phyloP scores from a whole-genome alignment of 2,329 filamentous ascomycete genomes.

The Ophiosphaerella korrae region DNA sequence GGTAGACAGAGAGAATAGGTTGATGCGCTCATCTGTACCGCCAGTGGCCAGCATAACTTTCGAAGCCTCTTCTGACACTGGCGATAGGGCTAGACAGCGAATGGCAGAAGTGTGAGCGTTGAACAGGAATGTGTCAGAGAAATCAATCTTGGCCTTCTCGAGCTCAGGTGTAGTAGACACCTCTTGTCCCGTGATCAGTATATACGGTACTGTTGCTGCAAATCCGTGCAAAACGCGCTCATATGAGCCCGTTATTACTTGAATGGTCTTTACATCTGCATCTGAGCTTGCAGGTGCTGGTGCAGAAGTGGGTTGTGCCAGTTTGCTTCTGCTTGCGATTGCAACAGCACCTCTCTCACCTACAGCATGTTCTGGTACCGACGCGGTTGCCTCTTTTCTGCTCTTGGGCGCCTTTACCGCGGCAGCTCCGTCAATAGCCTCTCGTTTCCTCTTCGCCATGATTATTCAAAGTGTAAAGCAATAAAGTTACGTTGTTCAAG shows the following conservation, averaged over 20 bases:
- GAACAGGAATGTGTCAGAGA: constrained; percentile 94
- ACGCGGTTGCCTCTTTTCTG: constrained; percentile 27
- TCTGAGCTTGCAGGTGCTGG: constrained; percentile 8
- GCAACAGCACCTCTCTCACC: constrained; percentile 23
- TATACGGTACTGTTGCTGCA: constrained; percentile 69
- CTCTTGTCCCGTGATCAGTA: constrained; percentile 35
- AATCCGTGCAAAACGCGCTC: constrained; percentile 91
- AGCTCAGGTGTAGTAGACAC: constrained; percentile 22
- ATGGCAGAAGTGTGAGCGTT: constrained; percentile 90
- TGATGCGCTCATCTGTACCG: constrained; percentile 91
- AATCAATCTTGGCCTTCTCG: constrained; percentile 58
- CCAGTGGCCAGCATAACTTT: constrained; percentile 91
- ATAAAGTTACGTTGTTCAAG: constrained; percentile 14
- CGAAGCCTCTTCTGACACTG: constrained; percentile 69
- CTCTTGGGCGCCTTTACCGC: constrained; percentile 32
- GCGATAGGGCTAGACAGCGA: constrained; percentile 82
- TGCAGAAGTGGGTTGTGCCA: constrained; percentile 9
- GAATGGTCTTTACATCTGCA: constrained; percentile 59
- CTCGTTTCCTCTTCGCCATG: constrained; percentile 48
- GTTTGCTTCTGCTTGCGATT: constrained; percentile 23
- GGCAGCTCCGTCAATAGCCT: constrained; percentile 21
- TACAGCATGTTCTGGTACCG: constrained; percentile 22
- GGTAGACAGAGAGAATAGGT: constrained; percentile 84
- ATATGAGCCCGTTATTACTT: constrained; percentile 92
- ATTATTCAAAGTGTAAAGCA: constrained; percentile 1